phyloP scores from a whole-genome alignment of 2,329 filamentous ascomycete species.

The Aspergillus proliferans region DNA sequence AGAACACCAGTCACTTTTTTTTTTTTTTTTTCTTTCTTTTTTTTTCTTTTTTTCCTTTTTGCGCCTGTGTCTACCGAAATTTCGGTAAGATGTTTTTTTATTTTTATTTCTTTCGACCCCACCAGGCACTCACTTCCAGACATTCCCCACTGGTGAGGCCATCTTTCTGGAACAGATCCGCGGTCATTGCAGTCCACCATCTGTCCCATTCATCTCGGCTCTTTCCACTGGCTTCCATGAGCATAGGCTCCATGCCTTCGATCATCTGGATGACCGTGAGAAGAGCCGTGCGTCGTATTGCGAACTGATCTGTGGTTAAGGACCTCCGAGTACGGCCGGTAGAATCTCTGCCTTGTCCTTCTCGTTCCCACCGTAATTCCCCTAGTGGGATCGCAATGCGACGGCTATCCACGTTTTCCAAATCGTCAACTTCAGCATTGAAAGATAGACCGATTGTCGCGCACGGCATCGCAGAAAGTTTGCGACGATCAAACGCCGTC shows the following conservation, averaged over 20 bases:
- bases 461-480: slow-evolving; percentile 69
- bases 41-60: slow-evolving; percentile 4
- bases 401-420: slow-evolving; percentile 64
- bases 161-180: slow-evolving; percentile 70
- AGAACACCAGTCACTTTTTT: slow-evolving; percentile 24
- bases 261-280: slow-evolving; percentile 76
- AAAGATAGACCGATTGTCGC: slow-evolving; percentile 69
- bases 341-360: slow-evolving; percentile 40
- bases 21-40: no score
- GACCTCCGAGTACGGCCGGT: slow-evolving; percentile 37
- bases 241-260: slow-evolving; percentile 73
- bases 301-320: slow-evolving; percentile 63
- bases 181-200: slow-evolving; percentile 84
- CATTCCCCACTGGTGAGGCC: slow-evolving; percentile 80
- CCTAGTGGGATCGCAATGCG: slow-evolving; percentile 81
- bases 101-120: slow-evolving; percentile 52
- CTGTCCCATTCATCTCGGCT: slow-evolving; percentile 86
- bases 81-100: slow-evolving; percentile 11
- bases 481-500: slow-evolving; percentile 65
- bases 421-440: slow-evolving; percentile 68
- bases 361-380: slow-evolving; percentile 80
- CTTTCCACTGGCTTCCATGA: slow-evolving; percentile 78
- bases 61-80: background rate
- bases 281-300: slow-evolving; percentile 72
- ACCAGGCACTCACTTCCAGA: slow-evolving; percentile 62